These are phyloP conservation scores for Hymenochaete sp. DNA, from an alignment of 1,284 basidiomycete genomes.

Conservation along the genomic window DNA sequence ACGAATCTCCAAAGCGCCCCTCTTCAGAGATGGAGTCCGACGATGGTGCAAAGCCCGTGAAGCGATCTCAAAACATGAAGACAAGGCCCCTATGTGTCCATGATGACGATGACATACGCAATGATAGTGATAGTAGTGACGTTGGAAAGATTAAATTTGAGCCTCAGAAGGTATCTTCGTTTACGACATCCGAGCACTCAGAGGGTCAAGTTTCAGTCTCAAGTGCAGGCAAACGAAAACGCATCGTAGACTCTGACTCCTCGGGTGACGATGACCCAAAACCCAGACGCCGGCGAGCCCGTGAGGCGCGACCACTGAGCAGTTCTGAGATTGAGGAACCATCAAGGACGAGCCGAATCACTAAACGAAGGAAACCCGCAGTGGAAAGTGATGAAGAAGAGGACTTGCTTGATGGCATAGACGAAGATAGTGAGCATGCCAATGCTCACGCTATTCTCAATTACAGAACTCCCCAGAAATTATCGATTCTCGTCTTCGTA, in stretches of 20 bases:
- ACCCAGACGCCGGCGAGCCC: neutral
- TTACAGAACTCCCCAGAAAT: slow-evolving; percentile 38
- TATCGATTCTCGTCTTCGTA: slow-evolving; percentile 52
- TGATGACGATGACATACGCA: neutral
- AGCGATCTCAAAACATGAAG: no score
- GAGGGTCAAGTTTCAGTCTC: no score
- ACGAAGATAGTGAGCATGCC: slow-evolving; percentile 42
- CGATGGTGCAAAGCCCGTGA: neutral
- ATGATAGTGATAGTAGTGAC: slow-evolving; percentile 16
- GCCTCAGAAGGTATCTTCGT: slow-evolving; percentile 8
- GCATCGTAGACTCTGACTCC: slow-evolving; percentile 14
- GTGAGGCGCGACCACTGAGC: slow-evolving; percentile 6
- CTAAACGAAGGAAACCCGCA: slow-evolving; percentile 39
- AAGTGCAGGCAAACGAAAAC: slow-evolving; percentile 6
- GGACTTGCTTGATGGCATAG: slow-evolving; percentile 48
- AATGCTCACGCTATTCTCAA: slow-evolving; percentile 8
- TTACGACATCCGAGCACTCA: slow-evolving; percentile 1
- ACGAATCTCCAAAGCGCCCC: no score
- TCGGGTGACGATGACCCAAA: neutral
- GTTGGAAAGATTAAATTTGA: slow-evolving; percentile 16
- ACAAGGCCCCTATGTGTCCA: no score
- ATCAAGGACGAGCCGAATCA: slow-evolving; percentile 21
- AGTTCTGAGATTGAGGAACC: slow-evolving; percentile 10
- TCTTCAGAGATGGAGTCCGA: neutral
- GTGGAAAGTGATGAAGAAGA: slow-evolving; percentile 41